Evolutionary conservation across 228 moss, liverwort and hornwort genomes (phyloP), one percentile per base, ranked within the genome.

Genomic region (Sphagnum fallax): DNA sequence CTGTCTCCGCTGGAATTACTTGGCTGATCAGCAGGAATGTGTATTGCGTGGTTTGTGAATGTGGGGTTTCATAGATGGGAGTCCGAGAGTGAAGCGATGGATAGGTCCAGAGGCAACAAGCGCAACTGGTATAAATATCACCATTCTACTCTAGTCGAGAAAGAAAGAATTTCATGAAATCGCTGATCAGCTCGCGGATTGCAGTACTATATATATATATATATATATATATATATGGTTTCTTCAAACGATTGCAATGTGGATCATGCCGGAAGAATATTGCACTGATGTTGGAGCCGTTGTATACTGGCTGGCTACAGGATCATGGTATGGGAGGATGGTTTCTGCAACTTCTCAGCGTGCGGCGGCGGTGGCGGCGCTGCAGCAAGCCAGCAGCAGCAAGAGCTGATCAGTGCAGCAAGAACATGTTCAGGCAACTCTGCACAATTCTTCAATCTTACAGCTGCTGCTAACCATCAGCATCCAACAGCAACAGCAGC

Each of bases 81-180:
- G 50, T 71, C 73, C 15, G 81, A 84, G 77, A 76, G 77, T 4
- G 75, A 81, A 52, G 52, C 75, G 62, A 79, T 81, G 87, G 84
- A 87, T 62, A 87, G 87, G 77, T 84, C 87, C 71, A 87, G 79
- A 67, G 75, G 84, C 70, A 87, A 84, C 81, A 81, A 77, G 58
- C 87, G 81, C 73, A 87, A 87, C 79, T 87, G 87, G 87, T 87
- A 78, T 16, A 18, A 51, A n/a, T 4, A 32, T 32, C 32, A 32
- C 32, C 32, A 32, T 32, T 32, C 32, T 32, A 32, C 32, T 32
- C 32, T 32, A 32, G 32, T 32, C 32, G 32, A 32, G 32, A 32
- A 3, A 32, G 32, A 32, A 32, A 32, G 32, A 32, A 32, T 32
- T 32, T 32, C 32, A 32, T 32, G 32, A 32, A 32, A 32, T 32